Base-by-base conservation (phyloP, 225 moss, liverwort and hornwort species). In the Neckera pumila region DNA sequence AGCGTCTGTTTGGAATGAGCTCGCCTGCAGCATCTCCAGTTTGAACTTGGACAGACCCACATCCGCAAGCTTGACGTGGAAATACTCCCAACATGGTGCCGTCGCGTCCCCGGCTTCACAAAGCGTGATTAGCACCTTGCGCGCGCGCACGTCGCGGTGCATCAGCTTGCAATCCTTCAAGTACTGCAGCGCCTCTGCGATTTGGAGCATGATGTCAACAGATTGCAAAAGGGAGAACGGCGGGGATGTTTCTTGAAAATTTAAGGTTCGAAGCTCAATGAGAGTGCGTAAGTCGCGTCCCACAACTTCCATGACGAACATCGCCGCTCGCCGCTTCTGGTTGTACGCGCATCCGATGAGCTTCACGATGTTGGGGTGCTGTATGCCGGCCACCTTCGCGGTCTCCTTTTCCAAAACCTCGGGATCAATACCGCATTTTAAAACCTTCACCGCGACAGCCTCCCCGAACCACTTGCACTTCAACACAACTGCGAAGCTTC, bases 381-480 rank as follows among this genome's bases (percentile, higher is more conserved):
- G 94, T 25, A 91, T 85, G 36, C 90, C 94, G 4, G 94, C 92
- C 28, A 90, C 91, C 9, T 77, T 77, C 25, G 89, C 90, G 0
- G 92, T 88, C 67, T 94, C 94, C 5, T 81, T 58, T 38, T 94
- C 92, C 22, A 94, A 84, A 17, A 31, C 86, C 28, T 89, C 87
- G 2, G 90, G 90, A 31, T 92, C 92, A 26, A 94, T 88, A 5
- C 83, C 90, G 1, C 91, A 88, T 1, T 84, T 71, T 28, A 92
- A 65, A 38, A 94, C 92, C 90, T 94, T 94, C 60, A 94, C 94
- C 27, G 92, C 94, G 30, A 94, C 94, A 6, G 87, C 72, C 89
- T 92, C 92, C 40, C 94, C 94, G 26, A 94, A 92, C 94, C 94
- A 94, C 88, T 91, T 92, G 87, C 92, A 94, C 77, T 86, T 91